Conservation (phyloP, 805 yeast species). For the Yamadazyma sp. region DNA sequence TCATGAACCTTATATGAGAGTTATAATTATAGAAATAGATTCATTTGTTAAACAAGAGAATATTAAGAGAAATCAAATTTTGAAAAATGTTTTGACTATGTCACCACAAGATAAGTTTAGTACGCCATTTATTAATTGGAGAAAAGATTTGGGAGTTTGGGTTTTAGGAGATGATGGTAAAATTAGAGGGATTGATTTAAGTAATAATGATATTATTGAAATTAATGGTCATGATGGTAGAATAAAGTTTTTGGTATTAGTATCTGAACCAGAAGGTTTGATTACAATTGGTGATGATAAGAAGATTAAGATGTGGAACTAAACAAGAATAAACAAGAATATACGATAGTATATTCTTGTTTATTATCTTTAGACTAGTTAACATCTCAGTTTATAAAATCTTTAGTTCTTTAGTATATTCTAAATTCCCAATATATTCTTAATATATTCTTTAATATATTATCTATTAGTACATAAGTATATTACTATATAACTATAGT, state of each 20-base stretch:
- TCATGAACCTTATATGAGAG: slow-evolving; percentile 73
- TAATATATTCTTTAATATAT: too few relatives aligned
- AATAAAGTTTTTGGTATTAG: slow-evolving; percentile 40
- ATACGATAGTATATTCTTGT: not conserved
- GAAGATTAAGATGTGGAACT: slow-evolving; percentile 15
- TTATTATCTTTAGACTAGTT: too few relatives aligned
- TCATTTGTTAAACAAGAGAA: slow-evolving; percentile 6
- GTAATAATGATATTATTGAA: slow-evolving; percentile 30
- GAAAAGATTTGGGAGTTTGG: slow-evolving; percentile 56
- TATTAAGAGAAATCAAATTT: slow-evolving; percentile 24
- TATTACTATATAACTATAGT: too few relatives aligned
- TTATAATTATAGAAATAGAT: slow-evolving; percentile 54
- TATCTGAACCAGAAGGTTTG: slow-evolving; percentile 25
- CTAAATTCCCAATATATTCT: too few relatives aligned
- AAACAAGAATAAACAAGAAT: too few relatives aligned
- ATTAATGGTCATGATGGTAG: slow-evolving; percentile 44
- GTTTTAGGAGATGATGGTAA: slow-evolving; percentile 67
- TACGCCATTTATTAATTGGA: slow-evolving; percentile 47
- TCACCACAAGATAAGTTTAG: slow-evolving; percentile 72
- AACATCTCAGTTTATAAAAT: too few relatives aligned
- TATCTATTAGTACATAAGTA: too few relatives aligned
- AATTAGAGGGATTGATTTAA: slow-evolving; percentile 56
- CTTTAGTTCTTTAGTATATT: too few relatives aligned
- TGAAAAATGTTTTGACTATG: slow-evolving; percentile 37
- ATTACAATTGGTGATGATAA: slow-evolving; percentile 50